Evolutionary conservation across 306 rosid genomes (phyloP).

Genomic region (Quercus gilva): DNA sequence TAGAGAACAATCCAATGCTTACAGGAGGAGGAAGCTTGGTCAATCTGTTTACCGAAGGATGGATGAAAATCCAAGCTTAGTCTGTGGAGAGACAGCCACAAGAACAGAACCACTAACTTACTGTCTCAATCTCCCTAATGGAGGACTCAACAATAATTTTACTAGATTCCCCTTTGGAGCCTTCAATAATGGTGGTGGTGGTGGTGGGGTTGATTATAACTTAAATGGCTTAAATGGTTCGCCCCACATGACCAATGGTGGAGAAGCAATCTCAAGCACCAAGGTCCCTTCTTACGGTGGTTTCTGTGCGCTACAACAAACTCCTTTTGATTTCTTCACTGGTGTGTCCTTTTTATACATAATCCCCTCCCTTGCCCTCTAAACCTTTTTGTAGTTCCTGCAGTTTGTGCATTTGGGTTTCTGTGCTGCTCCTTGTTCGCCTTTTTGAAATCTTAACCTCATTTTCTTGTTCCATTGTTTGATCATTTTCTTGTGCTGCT

Average conservation of each 20-base stretch:
- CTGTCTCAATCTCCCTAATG: conserved; percentile 27
- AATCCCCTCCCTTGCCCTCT: background rate
- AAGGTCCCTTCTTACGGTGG: conserved; percentile 23
- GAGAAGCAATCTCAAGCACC: conserved; percentile 38
- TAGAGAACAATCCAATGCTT: conserved; percentile 88
- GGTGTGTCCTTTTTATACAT: conserved; percentile 32
- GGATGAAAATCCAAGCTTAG: conserved; percentile 49
- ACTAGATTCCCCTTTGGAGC: conserved; percentile 37
- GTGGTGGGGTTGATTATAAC: conserved; percentile 44
- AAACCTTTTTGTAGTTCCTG: background rate
- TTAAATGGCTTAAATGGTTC: conserved; percentile 34
- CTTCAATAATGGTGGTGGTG: conserved; percentile 30
- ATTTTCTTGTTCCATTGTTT: background rate
- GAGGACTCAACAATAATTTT: conserved; percentile 14
- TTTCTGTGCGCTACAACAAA: conserved; percentile 38
- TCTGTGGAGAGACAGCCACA: conserved; percentile 23
- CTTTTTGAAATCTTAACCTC: background rate
- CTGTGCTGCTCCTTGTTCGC: background rate
- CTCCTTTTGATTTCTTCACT: conserved; percentile 52
- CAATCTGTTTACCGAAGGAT: conserved; percentile 61
- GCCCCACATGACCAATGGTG: conserved; percentile 35
- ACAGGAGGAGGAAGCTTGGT: conserved; percentile 70
- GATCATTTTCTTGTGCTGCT: background rate
- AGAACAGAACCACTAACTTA: conserved; percentile 28
- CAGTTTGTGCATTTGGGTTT: background rate